Conservation (phyloP, 306 rosid genomes). For the Inga oerstediana region DNA sequence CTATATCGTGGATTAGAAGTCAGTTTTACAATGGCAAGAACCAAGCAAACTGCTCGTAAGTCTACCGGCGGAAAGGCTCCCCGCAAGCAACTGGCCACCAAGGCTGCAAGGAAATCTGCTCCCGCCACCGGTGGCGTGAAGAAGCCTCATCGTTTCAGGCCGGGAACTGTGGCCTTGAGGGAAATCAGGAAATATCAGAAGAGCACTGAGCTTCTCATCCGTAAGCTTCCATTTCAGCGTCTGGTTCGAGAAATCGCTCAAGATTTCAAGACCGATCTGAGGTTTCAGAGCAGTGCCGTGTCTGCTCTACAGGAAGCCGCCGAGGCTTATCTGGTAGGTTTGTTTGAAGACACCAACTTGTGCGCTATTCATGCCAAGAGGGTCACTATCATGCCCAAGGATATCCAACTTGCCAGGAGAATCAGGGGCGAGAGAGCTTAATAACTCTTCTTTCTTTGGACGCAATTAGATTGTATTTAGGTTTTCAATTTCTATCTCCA, state of each 20-base stretch:
- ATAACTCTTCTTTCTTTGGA: background rate
- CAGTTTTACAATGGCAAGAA: conserved; percentile 5
- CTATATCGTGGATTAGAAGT: too few species aligned
- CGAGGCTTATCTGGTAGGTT: background rate
- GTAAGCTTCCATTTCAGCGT: conserved; percentile 26
- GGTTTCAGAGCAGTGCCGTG: conserved; percentile 18
- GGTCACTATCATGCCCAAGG: background rate
- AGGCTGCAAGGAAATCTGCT: conserved; percentile 15
- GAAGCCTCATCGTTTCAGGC: conserved; percentile 27
- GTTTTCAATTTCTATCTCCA: background rate
- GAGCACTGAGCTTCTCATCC: conserved; percentile 22
- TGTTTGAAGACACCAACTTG: background rate
- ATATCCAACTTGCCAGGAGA: background rate
- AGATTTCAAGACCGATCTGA: conserved; percentile 26
- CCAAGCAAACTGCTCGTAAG: conserved; percentile 19
- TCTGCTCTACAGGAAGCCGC: conserved; percentile 4
- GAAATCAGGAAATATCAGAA: conserved; percentile 35
- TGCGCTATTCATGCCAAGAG: background rate
- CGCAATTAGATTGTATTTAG: background rate
- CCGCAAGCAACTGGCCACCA: conserved; percentile 12
- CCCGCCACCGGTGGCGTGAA: conserved; percentile 17
- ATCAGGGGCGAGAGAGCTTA: background rate
- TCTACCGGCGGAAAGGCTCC: conserved; percentile 26
- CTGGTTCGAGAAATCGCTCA: conserved; percentile 21
- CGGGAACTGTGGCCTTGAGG: conserved; percentile 15